These are phyloP conservation scores for Candida takata DNA, from an alignment of 805 yeast species.

Conservation along the genomic window DNA sequence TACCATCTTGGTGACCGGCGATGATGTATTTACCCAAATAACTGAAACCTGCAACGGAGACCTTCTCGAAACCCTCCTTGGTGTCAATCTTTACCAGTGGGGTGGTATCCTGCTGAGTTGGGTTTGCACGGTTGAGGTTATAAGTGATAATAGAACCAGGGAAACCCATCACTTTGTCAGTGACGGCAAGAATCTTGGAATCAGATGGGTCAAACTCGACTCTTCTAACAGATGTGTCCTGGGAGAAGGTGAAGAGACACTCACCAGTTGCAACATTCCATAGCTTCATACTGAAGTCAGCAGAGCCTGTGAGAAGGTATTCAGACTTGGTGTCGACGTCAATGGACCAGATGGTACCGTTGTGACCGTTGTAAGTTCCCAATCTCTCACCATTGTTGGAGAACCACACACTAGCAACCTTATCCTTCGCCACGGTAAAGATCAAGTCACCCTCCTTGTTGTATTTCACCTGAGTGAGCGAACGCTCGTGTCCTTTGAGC, in stretches of 20 bases:
- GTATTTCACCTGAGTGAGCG: slow-evolving; percentile 91
- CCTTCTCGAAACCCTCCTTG: slow-evolving; percentile 52
- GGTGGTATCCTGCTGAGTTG: slow-evolving; percentile 38
- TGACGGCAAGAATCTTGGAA: slow-evolving; percentile 59
- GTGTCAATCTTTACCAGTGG: slow-evolving; percentile 58
- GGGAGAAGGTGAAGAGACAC: slow-evolving; percentile 62
- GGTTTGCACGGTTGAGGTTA: slow-evolving; percentile 47
- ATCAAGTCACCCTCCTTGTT: slow-evolving; percentile 93
- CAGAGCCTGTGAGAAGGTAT: slow-evolving; percentile 79
- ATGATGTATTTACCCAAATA: slow-evolving; percentile 66
- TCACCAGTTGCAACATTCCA: slow-evolving; percentile 83
- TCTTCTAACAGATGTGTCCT: slow-evolving; percentile 83
- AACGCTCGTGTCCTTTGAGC: slow-evolving; percentile 95
- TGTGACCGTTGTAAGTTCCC: slow-evolving; percentile 85
- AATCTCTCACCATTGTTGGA: slow-evolving; percentile 93
- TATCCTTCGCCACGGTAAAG: slow-evolving; percentile 89
- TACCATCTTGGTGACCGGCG: slow-evolving; percentile 86
- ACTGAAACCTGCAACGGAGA: slow-evolving; percentile 83
- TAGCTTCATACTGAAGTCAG: slow-evolving; percentile 77
- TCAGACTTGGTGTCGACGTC: slow-evolving; percentile 72
- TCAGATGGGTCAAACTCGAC: slow-evolving; percentile 80
- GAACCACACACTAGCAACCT: slow-evolving; percentile 86
- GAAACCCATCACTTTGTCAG: slow-evolving; percentile 90
- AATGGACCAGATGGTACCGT: slow-evolving; percentile 92
- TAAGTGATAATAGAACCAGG: slow-evolving; percentile 69